phyloP scores from a whole-genome alignment of 1,284 basidiomycete genomes.

The Megacollybia platyphylla region DNA sequence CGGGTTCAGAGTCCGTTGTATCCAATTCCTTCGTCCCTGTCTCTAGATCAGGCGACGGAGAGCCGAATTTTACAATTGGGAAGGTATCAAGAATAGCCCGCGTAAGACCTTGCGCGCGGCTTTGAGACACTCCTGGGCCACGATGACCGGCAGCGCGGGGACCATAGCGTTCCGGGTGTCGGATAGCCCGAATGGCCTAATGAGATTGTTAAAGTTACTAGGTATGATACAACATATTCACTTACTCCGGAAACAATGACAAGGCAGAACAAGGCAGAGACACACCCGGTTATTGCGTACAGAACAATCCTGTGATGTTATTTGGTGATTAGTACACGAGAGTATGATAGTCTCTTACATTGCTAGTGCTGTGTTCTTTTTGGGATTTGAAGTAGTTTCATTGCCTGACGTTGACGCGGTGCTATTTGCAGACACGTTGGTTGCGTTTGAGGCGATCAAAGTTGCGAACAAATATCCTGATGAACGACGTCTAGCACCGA shows the following conservation, averaged over 20 bases:
- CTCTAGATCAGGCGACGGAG: slow-evolving; percentile 11
- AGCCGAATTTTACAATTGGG: slow-evolving; percentile 79
- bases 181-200: slow-evolving; percentile 68
- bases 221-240: slow-evolving; percentile 8
- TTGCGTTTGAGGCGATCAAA: slow-evolving; percentile 55
- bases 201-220: slow-evolving; percentile 5
- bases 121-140: slow-evolving; percentile 38
- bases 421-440: slow-evolving; percentile 9
- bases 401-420: background rate
- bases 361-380: slow-evolving; percentile 49
- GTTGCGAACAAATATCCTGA: slow-evolving; percentile 58
- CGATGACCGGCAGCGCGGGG: slow-evolving; percentile 43
- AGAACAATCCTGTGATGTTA: slow-evolving; percentile 57
- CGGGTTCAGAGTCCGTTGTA: background rate
- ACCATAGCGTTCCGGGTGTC: slow-evolving; percentile 87
- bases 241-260: slow-evolving; percentile 74
- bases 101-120: slow-evolving; percentile 68
- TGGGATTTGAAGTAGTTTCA: background rate
- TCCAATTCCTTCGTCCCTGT: slow-evolving; percentile 1
- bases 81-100: slow-evolving; percentile 91
- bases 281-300: slow-evolving; percentile 77
- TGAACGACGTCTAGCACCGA: slow-evolving; percentile 20
- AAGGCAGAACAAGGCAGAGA: slow-evolving; percentile 69
- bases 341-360: slow-evolving; percentile 30
- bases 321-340: slow-evolving; percentile 5